These are phyloP conservation scores for Achaetomium macrosporum DNA, from an alignment of 2,329 filamentous ascomycete genomes.

Conservation along the genomic window DNA sequence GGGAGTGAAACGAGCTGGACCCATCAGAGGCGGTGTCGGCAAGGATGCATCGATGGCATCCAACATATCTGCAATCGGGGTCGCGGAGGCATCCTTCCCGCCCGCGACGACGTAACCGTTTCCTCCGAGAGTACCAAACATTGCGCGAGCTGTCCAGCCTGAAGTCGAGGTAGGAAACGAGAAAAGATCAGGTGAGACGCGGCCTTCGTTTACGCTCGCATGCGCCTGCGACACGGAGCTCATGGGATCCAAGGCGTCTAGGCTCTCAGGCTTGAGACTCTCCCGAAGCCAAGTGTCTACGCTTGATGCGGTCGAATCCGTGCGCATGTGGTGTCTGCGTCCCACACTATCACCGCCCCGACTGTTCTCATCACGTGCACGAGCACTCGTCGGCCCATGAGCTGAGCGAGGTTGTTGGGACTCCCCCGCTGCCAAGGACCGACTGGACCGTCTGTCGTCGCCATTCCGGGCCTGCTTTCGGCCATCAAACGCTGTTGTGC, in stretches of 20 bases:
- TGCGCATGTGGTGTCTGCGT: slow-evolving; percentile 30
- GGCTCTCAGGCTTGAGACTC: slow-evolving; percentile 38
- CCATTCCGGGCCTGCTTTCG: slow-evolving; percentile 24
- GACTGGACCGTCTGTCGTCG: slow-evolving; percentile 18
- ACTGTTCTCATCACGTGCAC: slow-evolving; percentile 37
- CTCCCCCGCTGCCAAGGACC: slow-evolving; percentile 24
- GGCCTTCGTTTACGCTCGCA: slow-evolving; percentile 16
- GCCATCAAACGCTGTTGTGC: slow-evolving; percentile 31
- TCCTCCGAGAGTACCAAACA: slow-evolving; percentile 40
- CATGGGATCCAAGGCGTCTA: slow-evolving; percentile 20
- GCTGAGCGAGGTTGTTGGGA: slow-evolving; percentile 41
- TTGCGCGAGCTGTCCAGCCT: slow-evolving; percentile 44
- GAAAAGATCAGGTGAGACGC: slow-evolving; percentile 48
- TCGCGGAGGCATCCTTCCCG: slow-evolving; percentile 16
- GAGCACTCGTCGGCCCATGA: slow-evolving; percentile 37
- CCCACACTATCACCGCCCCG: slow-evolving; percentile 37
- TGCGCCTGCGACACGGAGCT: slow-evolving; percentile 24
- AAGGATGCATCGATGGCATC: slow-evolving; percentile 44
- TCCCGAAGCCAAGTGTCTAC: slow-evolving; percentile 55
- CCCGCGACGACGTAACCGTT: slow-evolving; percentile 29
- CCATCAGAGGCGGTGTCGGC: slow-evolving; percentile 35
- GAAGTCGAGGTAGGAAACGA: slow-evolving; percentile 40
- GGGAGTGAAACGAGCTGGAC: slow-evolving; percentile 30
- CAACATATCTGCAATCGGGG: slow-evolving; percentile 30
- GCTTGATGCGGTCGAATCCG: slow-evolving; percentile 42